Base-by-base conservation (phyloP, 1,284 basidiomycete genomes). In the Rhodotorula mucilaginosa region DNA sequence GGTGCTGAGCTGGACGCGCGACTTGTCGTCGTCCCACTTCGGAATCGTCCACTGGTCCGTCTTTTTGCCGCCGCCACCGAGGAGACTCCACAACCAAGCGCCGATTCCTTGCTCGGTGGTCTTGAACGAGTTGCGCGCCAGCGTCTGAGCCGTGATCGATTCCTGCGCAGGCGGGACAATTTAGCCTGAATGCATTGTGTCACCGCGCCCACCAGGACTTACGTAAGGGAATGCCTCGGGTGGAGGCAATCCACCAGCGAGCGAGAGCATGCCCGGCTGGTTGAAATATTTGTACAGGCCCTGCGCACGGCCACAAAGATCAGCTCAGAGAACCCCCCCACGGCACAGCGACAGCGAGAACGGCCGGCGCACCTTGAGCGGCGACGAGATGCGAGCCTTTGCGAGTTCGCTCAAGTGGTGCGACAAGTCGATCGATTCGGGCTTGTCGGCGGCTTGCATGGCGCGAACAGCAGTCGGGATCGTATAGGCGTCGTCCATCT, bases 81-180 rank as follows among this genome's bases (percentile, higher is more conserved):
- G 88, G 21, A 91, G 81, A 77, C 84, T 88, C 84, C 87, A 88
- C 31, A 93, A 77, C 88, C 89, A 89, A 2, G 73, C 47, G 44
- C 63, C 56, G 64, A 76, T 64, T 29, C 84, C 83, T 10, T 61
- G 23, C 3, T 67, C 57, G 18, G 67, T 61, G 44, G 73, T 67
- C 65, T 73, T 76, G 76, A 82, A 85, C 18, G 82, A 79, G 68
- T 83, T 82, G 4, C 80, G 76, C 8, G 80, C 75, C 18, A 85
- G 80, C 3, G 80, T 69, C 52, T 87, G 84, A 18, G 84, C 87
- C 15, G 84, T 84, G 54, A 90, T 76, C 44, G 83, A 82, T 44
- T 86, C 83, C 66, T 67, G 48, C 23, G 76, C 21, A 3, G 46
- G 44, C 15, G 54, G 12, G 26, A 21, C 2, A 13, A 10, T 52